Conservation (phyloP, 495 filamentous ascomycete species). For the Podospora pseudopauciseta region DNA sequence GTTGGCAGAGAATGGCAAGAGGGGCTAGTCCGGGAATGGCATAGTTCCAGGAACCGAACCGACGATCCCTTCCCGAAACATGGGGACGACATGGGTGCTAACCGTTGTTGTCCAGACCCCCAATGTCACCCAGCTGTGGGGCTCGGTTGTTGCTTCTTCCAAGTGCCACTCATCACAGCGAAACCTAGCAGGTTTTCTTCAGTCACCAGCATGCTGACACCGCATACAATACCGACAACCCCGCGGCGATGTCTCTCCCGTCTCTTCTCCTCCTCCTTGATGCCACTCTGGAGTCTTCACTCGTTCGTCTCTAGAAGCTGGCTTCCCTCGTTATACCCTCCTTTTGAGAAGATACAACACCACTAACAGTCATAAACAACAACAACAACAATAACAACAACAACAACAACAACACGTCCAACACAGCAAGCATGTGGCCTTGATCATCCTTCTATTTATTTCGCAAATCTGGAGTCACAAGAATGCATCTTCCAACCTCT, state of each 20-base stretch:
- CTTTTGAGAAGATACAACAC: background rate
- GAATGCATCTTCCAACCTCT: conserved; percentile 14
- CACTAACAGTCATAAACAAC: background rate
- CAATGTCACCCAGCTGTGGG: conserved; percentile 1
- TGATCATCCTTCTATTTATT: conserved; percentile 1
- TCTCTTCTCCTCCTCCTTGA: background rate
- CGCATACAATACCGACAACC: background rate
- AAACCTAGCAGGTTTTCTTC: background rate
- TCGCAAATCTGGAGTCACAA: background rate
- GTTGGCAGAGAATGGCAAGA: conserved; percentile 3
- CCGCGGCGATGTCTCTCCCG: background rate
- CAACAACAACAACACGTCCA: background rate
- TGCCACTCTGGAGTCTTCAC: conserved; percentile 16
- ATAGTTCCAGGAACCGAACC: conserved; percentile 7
- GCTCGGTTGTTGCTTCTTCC: background rate
- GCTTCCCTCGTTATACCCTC: background rate
- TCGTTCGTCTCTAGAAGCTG: conserved; percentile 14
- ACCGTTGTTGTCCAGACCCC: conserved; percentile 10
- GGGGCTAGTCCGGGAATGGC: conserved; percentile 8
- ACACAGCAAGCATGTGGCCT: conserved; percentile 6
- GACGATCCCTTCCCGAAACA: conserved; percentile 21
- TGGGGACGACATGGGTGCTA: background rate
- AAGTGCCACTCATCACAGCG: background rate
- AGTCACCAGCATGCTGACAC: background rate
- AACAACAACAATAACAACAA: no score